Evolutionary conservation across 169 alveolate species (phyloP).

Genomic region (Plasmodium vivax): DNA sequence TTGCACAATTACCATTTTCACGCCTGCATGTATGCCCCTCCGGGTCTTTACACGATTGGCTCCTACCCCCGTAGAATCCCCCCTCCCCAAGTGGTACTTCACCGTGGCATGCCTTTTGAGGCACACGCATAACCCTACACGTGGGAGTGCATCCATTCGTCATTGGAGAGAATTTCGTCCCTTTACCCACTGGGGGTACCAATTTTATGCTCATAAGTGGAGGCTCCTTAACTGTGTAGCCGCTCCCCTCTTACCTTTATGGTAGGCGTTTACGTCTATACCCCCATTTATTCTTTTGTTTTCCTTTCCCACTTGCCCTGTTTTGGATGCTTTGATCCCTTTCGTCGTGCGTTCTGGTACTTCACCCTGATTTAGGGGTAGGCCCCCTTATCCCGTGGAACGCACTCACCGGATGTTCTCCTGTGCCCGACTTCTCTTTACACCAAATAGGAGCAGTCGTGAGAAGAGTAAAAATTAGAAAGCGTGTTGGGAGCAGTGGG

Average conservation of each 20-base stretch:
- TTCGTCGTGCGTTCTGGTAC: neutral
- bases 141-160: neutral
- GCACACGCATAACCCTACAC: neutral
- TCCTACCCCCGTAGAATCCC: neutral
- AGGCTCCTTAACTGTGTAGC: neutral
- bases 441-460: neutral
- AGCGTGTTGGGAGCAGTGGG: neutral
- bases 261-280: neutral
- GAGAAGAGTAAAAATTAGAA: neutral
- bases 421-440: neutral
- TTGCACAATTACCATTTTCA: neutral
- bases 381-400: neutral
- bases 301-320: neutral
- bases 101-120: neutral
- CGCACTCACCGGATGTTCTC: neutral
- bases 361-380: neutral
- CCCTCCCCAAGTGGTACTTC: neutral
- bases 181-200: neutral
- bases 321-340: neutral
- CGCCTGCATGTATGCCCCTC: neutral
- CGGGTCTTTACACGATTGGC: neutral
- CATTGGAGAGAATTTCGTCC: neutral
- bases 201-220: neutral
- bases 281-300: neutral
- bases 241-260: neutral